These are phyloP conservation scores for Penicillium sp. DNA, from an alignment of 2,329 filamentous ascomycete species.

Conservation along the genomic window DNA sequence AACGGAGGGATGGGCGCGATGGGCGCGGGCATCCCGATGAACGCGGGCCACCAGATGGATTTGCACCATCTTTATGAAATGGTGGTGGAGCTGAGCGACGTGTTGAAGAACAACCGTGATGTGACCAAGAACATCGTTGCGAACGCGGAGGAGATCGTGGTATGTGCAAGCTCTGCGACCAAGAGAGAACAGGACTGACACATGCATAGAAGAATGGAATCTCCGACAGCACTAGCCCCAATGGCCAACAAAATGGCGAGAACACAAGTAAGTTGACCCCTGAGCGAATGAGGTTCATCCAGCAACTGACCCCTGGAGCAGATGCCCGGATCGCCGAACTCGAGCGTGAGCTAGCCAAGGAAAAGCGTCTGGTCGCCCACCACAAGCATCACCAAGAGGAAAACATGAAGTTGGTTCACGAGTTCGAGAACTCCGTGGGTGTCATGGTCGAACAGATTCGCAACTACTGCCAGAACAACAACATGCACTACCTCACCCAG, in stretches of 20 bases:
- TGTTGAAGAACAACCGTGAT: slow-evolving; percentile 53
- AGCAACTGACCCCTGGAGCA: slow-evolving; percentile 20
- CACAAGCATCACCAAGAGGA: slow-evolving; percentile 51
- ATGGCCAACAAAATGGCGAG: slow-evolving; percentile 47
- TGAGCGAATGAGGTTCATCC: not conserved
- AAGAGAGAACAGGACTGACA: slow-evolving; percentile 11
- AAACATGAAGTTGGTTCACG: slow-evolving; percentile 50
- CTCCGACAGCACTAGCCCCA: slow-evolving; percentile 42
- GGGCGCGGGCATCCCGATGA: slow-evolving; percentile 44
- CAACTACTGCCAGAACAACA: slow-evolving; percentile 53
- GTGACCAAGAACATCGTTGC: slow-evolving; percentile 52
- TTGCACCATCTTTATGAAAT: slow-evolving; percentile 54
- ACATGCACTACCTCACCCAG: slow-evolving; percentile 49
- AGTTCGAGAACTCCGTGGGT: slow-evolving; percentile 51
- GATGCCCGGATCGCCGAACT: slow-evolving; percentile 52
- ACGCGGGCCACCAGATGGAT: slow-evolving; percentile 55
- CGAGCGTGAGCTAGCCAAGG: slow-evolving; percentile 49
- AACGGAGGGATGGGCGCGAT: slow-evolving; percentile 43
- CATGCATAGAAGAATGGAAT: slow-evolving; percentile 43
- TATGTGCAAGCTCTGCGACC: slow-evolving; percentile 27
- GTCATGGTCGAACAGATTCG: slow-evolving; percentile 54
- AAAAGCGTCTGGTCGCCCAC: slow-evolving; percentile 45
- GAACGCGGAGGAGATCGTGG: slow-evolving; percentile 53
- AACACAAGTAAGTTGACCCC: slow-evolving; percentile 37
- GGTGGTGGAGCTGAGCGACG: slow-evolving; percentile 52